These are phyloP conservation scores for Kurtzmaniella natalensis DNA, from an alignment of 1,139 yeast genomes.

Conservation along the genomic window DNA sequence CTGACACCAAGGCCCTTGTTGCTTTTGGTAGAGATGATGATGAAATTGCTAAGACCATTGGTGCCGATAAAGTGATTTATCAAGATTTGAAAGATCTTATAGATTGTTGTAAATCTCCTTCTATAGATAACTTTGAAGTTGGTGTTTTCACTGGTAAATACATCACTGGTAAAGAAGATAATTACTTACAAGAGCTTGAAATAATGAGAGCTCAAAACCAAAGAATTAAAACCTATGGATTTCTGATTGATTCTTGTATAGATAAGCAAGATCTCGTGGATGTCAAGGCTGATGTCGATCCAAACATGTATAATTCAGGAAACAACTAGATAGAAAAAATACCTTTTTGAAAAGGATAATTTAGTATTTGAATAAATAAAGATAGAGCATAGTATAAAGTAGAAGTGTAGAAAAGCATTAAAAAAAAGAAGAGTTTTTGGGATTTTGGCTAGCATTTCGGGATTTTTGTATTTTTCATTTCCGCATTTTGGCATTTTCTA, in stretches of 20 bases:
- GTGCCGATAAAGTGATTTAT: conserved; percentile 88
- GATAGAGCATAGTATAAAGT: conserved; percentile 1
- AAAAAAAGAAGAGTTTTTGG: background rate
- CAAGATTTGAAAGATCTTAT: conserved; percentile 80
- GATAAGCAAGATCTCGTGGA: conserved; percentile 50
- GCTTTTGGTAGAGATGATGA: conserved; percentile 75
- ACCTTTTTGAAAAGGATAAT: no score
- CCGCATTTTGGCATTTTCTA: no score
- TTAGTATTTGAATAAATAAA: no score
- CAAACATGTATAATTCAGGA: conserved; percentile 84
- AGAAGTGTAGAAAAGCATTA: background rate
- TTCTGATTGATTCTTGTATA: conserved; percentile 44
- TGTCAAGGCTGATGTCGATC: conserved; percentile 86
- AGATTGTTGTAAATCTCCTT: conserved; percentile 65
- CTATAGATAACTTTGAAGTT: conserved; percentile 70
- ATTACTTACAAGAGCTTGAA: conserved; percentile 78
- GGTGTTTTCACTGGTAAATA: conserved; percentile 97
- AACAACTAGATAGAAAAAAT: conserved; percentile 51
- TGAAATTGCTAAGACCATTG: conserved; percentile 73
- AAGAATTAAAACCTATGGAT: conserved; percentile 45
- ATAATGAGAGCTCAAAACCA: conserved; percentile 78
- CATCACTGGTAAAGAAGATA: conserved; percentile 86
- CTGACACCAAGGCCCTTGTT: conserved; percentile 90
- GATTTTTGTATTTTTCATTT: no score
- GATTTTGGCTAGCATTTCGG: no score